Conservation (phyloP, 176 grass and related monocot genomes). For the Aegilops sharonensis region DNA sequence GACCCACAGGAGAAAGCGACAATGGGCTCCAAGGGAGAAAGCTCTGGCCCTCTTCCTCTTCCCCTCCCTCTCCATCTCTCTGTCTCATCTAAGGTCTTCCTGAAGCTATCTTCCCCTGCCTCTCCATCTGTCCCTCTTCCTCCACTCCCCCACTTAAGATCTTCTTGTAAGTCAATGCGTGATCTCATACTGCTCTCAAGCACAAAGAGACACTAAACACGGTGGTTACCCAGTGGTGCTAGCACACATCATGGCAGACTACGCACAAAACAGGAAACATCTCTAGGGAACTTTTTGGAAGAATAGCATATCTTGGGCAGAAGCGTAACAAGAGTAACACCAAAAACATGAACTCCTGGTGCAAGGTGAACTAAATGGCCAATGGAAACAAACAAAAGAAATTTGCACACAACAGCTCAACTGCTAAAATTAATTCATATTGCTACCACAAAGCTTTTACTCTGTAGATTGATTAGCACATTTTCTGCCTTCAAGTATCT, state of each 20-base stretch:
- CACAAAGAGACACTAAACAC: background rate
- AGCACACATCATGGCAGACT: background rate
- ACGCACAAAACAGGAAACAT: background rate
- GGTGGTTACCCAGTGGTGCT: background rate
- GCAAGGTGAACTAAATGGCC: background rate
- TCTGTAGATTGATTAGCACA: slow-evolving; percentile 2
- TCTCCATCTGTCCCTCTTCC: background rate
- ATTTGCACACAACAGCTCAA: background rate
- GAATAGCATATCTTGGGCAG: background rate
- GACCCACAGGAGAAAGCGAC: background rate
- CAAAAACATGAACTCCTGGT: background rate
- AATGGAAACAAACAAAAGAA: slow-evolving; percentile 5
- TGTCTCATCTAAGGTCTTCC: background rate
- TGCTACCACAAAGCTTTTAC: background rate
- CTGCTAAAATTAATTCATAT: slow-evolving; percentile 2
- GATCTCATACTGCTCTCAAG: background rate
- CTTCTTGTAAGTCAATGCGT: background rate
- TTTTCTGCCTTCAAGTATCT: background rate
- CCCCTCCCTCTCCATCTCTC: background rate
- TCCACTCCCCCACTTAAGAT: background rate
- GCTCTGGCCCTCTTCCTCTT: background rate
- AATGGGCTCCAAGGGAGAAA: background rate
- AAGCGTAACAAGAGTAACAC: background rate
- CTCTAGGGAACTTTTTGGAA: background rate
- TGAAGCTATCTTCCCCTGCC: background rate